Percentiles rank a stretch among this genome's conserved stretches.
These are phyloP conservation scores for Trametes polyzona DNA, from an alignment of 1,284 basidiomycete species.

Conservation along the genomic window DNA sequence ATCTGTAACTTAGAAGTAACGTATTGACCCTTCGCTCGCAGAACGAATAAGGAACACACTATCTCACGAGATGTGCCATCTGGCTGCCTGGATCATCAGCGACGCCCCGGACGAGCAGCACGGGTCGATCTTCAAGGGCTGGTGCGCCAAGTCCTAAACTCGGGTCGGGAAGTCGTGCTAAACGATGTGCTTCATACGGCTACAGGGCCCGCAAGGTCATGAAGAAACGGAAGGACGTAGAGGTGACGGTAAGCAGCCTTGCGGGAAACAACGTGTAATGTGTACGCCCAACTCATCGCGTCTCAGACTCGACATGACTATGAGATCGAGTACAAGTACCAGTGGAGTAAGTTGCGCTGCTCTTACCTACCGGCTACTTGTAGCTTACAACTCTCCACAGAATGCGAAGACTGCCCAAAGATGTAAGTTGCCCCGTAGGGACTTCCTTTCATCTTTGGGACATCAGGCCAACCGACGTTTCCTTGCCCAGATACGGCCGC, in stretches of 20 bases:
- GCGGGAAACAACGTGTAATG: neutral
- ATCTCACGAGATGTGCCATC: conserved; percentile 87
- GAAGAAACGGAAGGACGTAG: conserved; percentile 63
- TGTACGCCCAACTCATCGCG: neutral
- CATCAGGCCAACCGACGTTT: conserved; percentile 2
- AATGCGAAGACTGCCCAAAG: conserved; percentile 68
- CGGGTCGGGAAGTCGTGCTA: neutral
- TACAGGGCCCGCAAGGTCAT: conserved; percentile 69
- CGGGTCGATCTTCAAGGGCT: conserved; percentile 68
- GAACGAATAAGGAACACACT: conserved; percentile 80
- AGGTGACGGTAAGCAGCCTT: conserved; percentile 60
- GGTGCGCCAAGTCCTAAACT: conserved; percentile 49
- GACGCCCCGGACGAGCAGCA: conserved; percentile 68
- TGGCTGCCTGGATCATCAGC: conserved; percentile 83
- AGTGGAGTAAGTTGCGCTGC: conserved; percentile 64
- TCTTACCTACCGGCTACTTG: neutral
- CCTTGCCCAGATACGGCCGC: conserved; percentile 64
- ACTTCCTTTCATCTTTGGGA: neutral
- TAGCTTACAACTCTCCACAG: conserved; percentile 38
- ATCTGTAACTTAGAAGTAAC: neutral
- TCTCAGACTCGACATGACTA: conserved; percentile 72
- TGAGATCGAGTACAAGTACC: conserved; percentile 75
- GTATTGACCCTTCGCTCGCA: conserved; percentile 33
- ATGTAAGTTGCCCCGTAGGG: conserved; percentile 47
- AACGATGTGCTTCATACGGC: no score